Evolutionary conservation across 2,329 filamentous ascomycete genomes (phyloP), one percentile per base, ranked within the genome.

Genomic region (Neopestalotiopsis rosae): DNA sequence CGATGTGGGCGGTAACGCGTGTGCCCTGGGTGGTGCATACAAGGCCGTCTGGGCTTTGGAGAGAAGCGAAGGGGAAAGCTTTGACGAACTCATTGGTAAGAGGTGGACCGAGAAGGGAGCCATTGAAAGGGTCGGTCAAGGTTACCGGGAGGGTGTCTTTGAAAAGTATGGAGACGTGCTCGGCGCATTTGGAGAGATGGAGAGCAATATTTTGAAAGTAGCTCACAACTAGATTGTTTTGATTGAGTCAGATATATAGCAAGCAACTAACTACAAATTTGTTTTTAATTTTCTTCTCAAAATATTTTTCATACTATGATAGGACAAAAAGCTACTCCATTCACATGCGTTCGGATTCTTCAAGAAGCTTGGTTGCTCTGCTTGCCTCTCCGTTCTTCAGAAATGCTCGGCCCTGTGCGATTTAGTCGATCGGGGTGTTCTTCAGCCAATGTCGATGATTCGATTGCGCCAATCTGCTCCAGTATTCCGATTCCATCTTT

Each of bases 31-130:
- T 14, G 94, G 94, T 6, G 95, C 95, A 32, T 98, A 98, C 82
- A 98, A 98, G 83, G 95, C 96, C 14, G 91, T 97, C 0, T 99
- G 96, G 96, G 94, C 92, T 1, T 85, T 94, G 67, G 94, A 96
- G 84, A 84, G 93, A 62, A 79, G 74, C 0, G 76, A 82, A 1
- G 86, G 84, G 20, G 91, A 97, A 87, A 93, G 88, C 4, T 98
- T 98, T 82, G 96, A 98, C 78, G 91, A 95, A 70, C 85, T 97
- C 72, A 91, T 99, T 71, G 94, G 92, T 7, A 84, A 85, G 77
- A 86, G 96, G 71, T 99, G 96, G 96, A 89, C 89, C 70, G 95
- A 97, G 81, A 91, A 92, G 72, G 91, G 90, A 0, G 94, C 95
- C 72, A 91, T 97, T 13, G 89, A 93, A 82, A 93, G 89, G 82